Evolutionary conservation across 345 rosid genomes (phyloP).

Genomic region (Ceriops decandra): DNA sequence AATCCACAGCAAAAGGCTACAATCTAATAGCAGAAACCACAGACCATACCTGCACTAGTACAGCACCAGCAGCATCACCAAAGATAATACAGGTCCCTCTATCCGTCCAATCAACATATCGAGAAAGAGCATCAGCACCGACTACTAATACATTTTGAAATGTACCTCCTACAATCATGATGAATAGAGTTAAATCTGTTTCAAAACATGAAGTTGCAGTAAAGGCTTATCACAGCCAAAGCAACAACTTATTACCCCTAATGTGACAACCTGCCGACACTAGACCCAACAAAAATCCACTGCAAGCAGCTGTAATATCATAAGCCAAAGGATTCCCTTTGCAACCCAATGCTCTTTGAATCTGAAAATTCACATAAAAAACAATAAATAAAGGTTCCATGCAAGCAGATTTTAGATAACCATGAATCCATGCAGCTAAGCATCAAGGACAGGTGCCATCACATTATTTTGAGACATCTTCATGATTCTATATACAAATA

Average conservation of each 20-base stretch:
- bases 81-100: constrained; percentile 88
- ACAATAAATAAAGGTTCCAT: no score
- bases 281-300: constrained; percentile 88
- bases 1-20: no score
- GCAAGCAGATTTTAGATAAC: background rate
- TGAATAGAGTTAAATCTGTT: constrained; percentile 7
- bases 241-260: constrained; percentile 52
- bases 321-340: constrained; percentile 71
- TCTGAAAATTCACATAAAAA: constrained; percentile 35
- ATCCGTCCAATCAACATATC: constrained; percentile 94
- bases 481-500: constrained; percentile 13
- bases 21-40: background rate
- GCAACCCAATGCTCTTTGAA: constrained; percentile 89
- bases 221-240: constrained; percentile 8
- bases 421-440: background rate
- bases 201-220: constrained; percentile 1
- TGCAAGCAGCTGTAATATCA: constrained; percentile 96
- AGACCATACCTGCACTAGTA: constrained; percentile 65
- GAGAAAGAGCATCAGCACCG: constrained; percentile 88
- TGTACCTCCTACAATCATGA: constrained; percentile 59
- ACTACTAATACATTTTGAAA: constrained; percentile 81
- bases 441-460: background rate
- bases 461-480: no score
- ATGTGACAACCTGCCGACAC: constrained; percentile 95
- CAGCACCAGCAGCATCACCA: constrained; percentile 98